Conservation (phyloP, 164 flowering plant genomes). For the Warburgia ugandensis region DNA sequence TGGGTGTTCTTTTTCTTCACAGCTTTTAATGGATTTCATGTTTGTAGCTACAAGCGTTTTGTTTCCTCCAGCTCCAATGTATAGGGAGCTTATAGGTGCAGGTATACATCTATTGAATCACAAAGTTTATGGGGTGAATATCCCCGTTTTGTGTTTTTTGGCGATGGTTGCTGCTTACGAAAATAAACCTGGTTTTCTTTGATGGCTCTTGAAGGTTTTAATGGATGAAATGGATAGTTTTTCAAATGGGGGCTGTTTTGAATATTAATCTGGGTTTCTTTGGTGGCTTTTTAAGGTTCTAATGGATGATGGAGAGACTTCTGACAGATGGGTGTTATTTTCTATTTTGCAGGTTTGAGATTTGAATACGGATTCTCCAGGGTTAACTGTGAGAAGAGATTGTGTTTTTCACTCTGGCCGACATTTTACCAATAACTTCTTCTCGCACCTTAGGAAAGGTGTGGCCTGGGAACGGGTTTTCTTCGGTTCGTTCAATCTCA, state of each 20-base stretch:
- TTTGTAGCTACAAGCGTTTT: too few species aligned
- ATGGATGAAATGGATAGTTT: background rate
- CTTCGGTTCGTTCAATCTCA: background rate
- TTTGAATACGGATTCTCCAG: slow-evolving; percentile 10
- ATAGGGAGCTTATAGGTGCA: too few species aligned
- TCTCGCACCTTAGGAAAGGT: slow-evolving; percentile 25
- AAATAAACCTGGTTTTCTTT: background rate
- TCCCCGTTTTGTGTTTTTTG: background rate
- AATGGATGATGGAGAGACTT: too few species aligned
- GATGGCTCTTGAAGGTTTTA: background rate
- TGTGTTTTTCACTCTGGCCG: slow-evolving; percentile 62
- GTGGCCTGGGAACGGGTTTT: slow-evolving; percentile 10
- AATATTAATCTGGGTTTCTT: background rate
- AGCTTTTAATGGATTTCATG: too few species aligned
- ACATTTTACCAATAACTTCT: slow-evolving; percentile 18
- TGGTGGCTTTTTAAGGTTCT: background rate
- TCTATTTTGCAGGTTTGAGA: slow-evolving; percentile 8
- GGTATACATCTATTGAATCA: too few species aligned
- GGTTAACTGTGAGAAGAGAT: slow-evolving; percentile 39
- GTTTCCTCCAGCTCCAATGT: too few species aligned
- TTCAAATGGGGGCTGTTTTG: background rate
- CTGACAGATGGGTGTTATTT: background rate
- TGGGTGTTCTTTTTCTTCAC: too few species aligned
- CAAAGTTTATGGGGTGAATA: too few species aligned
- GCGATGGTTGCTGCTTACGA: background rate